Conservation (phyloP, 352 stramenopile genomes). For the Globisporangium sylvaticum region DNA sequence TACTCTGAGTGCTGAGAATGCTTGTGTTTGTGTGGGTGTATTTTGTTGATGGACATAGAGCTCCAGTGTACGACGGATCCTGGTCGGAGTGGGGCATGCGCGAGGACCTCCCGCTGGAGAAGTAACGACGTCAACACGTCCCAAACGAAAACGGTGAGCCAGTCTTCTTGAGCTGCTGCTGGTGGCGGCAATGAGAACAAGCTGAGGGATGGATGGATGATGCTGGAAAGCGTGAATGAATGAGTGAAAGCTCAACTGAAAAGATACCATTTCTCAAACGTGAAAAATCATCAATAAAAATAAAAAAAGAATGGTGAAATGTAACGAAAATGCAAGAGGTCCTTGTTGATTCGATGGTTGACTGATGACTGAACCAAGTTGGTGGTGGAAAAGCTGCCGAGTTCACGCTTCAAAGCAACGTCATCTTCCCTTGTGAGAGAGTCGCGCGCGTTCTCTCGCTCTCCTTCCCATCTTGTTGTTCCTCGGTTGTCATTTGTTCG, state of each 20-base stretch:
- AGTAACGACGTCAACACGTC: neutral
- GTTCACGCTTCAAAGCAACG: neutral
- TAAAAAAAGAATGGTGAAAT: neutral
- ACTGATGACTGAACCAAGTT: neutral
- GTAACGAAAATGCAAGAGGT: conserved; percentile 1
- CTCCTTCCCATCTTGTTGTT: neutral
- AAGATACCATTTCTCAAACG: neutral
- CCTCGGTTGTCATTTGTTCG: neutral
- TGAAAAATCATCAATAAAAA: conserved; percentile 5
- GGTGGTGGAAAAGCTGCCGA: neutral
- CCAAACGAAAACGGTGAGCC: too few relatives aligned
- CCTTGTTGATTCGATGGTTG: neutral
- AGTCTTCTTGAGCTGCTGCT: too few relatives aligned
- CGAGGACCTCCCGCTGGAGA: conserved; percentile 55
- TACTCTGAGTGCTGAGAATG: neutral
- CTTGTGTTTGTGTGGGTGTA: neutral
- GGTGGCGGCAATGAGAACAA: neutral
- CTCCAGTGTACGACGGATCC: conserved; percentile 87
- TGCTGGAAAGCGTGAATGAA: neutral
- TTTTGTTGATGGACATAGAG: conserved; percentile 21
- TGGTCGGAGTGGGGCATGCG: conserved; percentile 85
- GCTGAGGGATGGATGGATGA: neutral
- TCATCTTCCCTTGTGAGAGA: neutral
- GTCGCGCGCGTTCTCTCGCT: neutral
- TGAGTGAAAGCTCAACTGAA: neutral